Evolutionary conservation across 2,329 filamentous ascomycete species (phyloP).

Genomic region (Fusarium coicis): DNA sequence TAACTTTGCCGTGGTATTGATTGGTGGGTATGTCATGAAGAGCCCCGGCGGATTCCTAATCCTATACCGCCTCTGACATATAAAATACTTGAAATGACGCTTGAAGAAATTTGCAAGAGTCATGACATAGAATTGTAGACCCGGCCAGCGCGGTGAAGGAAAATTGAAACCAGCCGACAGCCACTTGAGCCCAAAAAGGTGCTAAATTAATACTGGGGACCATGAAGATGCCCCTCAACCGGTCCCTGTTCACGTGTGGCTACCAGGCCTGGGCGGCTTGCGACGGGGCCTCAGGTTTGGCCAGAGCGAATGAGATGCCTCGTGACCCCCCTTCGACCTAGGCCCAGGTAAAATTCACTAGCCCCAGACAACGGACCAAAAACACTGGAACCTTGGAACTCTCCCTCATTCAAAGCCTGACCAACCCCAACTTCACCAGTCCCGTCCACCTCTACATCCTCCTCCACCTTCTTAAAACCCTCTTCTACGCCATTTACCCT

Average conservation of each 20-base stretch:
- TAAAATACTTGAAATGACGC: background rate
- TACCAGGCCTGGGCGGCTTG: constrained; percentile 21
- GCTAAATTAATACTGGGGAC: constrained; percentile 13
- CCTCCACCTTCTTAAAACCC: constrained; percentile 34
- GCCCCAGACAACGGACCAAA: constrained; percentile 35
- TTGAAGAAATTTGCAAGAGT: constrained; percentile 14
- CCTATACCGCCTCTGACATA: constrained; percentile 22
- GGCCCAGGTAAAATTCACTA: constrained; percentile 34
- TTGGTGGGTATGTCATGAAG: constrained; percentile 10
- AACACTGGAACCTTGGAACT: constrained; percentile 27
- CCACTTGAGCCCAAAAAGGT: constrained; percentile 1
- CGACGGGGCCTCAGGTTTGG: constrained; percentile 21
- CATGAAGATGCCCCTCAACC: constrained; percentile 21
- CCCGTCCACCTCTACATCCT: constrained; percentile 26
- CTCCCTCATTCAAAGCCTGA: constrained; percentile 33
- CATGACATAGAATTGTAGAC: constrained; percentile 8
- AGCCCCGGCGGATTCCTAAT: constrained; percentile 5
- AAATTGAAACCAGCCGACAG: constrained; percentile 9
- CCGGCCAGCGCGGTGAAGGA: constrained; percentile 3
- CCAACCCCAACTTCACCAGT: constrained; percentile 29
- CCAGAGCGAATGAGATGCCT: constrained; percentile 33
- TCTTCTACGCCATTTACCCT: constrained; percentile 13
- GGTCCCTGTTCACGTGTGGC: constrained; percentile 21
- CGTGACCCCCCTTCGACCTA: constrained; percentile 23
- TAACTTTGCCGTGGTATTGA: constrained; percentile 5